Evolutionary conservation across 768 basidiomycete genomes (phyloP).

Genomic region (Arthromyces matolae): DNA sequence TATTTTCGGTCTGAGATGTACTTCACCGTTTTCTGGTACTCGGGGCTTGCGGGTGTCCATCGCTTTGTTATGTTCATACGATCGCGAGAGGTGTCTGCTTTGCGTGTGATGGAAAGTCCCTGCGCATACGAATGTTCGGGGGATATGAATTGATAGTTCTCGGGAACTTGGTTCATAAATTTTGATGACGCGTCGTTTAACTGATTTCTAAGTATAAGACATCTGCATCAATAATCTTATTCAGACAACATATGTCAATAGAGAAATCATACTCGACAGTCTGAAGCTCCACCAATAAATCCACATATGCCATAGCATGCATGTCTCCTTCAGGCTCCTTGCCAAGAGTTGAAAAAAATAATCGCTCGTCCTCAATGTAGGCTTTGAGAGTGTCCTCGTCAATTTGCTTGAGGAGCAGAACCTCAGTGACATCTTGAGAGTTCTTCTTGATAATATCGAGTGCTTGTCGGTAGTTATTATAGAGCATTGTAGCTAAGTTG

Average conservation of each 20-base stretch:
- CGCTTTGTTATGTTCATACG: conserved; percentile 16
- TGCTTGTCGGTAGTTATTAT: conserved; percentile 28
- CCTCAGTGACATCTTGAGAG: conserved; percentile 27
- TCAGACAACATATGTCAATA: too few species aligned
- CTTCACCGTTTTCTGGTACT: conserved; percentile 21
- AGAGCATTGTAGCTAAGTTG: conserved; percentile 17
- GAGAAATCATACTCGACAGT: conserved; percentile 12
- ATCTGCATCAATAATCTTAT: too few species aligned
- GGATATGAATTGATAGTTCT: conserved; percentile 7
- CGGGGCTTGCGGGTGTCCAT: conserved; percentile 22
- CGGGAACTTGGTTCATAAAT: conserved; percentile 7
- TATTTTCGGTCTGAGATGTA: conserved; percentile 19
- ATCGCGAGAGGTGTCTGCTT: background rate
- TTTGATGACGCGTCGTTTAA: too few species aligned
- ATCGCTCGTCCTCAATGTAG: conserved; percentile 22
- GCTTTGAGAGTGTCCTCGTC: conserved; percentile 16
- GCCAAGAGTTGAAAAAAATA: conserved; percentile 23
- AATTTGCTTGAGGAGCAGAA: conserved; percentile 11
- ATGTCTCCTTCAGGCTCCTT: conserved; percentile 23
- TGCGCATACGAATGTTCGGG: too few species aligned
- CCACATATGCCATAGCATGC: conserved; percentile 28
- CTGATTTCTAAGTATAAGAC: too few species aligned
- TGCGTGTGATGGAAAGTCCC: conserved; percentile 8
- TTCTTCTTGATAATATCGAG: conserved; percentile 26
- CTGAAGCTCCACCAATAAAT: conserved; percentile 20